Conservation (phyloP, 2,329 filamentous ascomycete species). For the Paraphaeosphaeria sporulosa region DNA sequence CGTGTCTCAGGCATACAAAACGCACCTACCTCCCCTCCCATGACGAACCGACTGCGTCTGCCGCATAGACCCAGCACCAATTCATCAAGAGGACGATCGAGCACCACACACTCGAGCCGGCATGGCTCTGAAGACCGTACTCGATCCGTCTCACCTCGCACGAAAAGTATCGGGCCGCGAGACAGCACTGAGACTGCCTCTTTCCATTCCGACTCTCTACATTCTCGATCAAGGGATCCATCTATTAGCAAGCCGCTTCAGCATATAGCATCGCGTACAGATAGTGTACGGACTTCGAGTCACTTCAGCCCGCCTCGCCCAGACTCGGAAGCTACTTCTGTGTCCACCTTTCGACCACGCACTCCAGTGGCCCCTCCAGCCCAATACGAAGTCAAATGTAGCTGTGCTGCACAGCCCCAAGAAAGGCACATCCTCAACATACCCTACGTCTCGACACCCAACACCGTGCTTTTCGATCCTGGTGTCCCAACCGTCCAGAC, state of each 20-base stretch:
- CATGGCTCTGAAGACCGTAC: constrained; percentile 10
- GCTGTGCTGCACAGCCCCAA: constrained; percentile 15
- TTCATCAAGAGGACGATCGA: constrained; percentile 4
- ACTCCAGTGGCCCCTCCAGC: constrained; percentile 18
- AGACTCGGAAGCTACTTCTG: constrained; percentile 12
- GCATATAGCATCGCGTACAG: constrained; percentile 11
- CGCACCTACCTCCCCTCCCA: neutral
- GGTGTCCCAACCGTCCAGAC: constrained; percentile 13
- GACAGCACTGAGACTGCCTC: constrained; percentile 13
- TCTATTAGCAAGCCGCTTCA: neutral
- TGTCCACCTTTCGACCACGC: constrained; percentile 7
- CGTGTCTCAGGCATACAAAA: neutral
- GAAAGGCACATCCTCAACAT: constrained; percentile 29
- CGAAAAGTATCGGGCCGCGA: neutral
- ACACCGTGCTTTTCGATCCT: neutral
- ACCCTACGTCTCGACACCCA: constrained; percentile 6
- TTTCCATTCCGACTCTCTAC: constrained; percentile 2
- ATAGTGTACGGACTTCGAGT: constrained; percentile 16
- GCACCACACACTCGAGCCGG: neutral
- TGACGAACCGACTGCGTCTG: neutral
- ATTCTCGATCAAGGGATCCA: neutral
- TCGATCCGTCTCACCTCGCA: constrained; percentile 19
- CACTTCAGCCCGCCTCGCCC: constrained; percentile 6
- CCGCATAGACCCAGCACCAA: constrained; percentile 3
- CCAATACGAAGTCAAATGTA: constrained; percentile 20